Conservation (phyloP, 2,329 filamentous ascomycete genomes). For the Monilinia vaccinii-corymbosi region DNA sequence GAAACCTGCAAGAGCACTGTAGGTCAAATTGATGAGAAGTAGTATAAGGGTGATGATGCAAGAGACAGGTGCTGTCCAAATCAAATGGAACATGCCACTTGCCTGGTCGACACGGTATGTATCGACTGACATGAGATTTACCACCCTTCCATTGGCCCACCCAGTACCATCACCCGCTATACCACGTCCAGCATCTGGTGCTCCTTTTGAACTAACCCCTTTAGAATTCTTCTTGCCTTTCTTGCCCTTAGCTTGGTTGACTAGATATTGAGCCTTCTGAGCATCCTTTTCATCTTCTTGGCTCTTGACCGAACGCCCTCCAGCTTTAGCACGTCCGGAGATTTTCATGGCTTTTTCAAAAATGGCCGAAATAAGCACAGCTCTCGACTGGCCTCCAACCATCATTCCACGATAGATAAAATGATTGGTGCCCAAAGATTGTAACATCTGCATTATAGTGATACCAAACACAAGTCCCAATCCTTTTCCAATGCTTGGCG, state of each 20-base stretch:
- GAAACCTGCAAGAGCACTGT: constrained; percentile 84
- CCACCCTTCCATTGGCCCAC: constrained; percentile 87
- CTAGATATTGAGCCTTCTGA: constrained; percentile 36
- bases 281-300: constrained; percentile 17
- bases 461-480: constrained; percentile 79
- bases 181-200: constrained; percentile 35
- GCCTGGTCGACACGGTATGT: constrained; percentile 89
- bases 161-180: constrained; percentile 63
- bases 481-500: constrained; percentile 64
- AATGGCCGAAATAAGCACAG: constrained; percentile 73
- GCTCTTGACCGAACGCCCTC: constrained; percentile 46
- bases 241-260: constrained; percentile 34
- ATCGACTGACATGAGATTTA: constrained; percentile 91
- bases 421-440: constrained; percentile 76
- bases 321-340: constrained; percentile 79
- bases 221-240: constrained; percentile 35
- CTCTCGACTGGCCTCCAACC: constrained; percentile 75
- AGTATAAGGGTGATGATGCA: constrained; percentile 72
- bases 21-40: constrained; percentile 77
- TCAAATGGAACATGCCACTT: constrained; percentile 79
- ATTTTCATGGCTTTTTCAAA: constrained; percentile 90
- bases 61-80: constrained; percentile 78
- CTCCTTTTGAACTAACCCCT: constrained; percentile 34
- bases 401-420: constrained; percentile 92
- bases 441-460: constrained; percentile 73